Conservation (phyloP, 2,329 filamentous ascomycete genomes). For the Macrophomina pseudophaseolina region DNA sequence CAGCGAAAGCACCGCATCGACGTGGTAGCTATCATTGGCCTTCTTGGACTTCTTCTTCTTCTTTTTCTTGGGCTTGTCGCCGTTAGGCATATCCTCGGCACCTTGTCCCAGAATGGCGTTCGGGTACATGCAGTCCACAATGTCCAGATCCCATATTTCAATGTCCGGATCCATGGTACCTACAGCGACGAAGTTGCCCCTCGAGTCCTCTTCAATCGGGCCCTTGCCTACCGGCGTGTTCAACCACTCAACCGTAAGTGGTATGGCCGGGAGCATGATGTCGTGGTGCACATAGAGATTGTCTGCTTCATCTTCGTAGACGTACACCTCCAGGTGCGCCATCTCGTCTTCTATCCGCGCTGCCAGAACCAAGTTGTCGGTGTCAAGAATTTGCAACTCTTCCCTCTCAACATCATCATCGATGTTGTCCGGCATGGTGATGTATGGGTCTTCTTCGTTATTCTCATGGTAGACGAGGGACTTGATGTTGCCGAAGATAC, state of each 20-base stretch:
- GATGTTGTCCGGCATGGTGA: constrained; percentile 75
- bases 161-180: constrained; percentile 99
- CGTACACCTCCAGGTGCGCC: constrained; percentile 93
- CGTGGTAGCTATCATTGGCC: constrained; percentile 89
- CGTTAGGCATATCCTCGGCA: constrained; percentile 54
- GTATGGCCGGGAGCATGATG: constrained; percentile 97
- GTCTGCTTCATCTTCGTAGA: constrained; percentile 93
- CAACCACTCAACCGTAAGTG: constrained; percentile 93
- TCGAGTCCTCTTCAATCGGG: constrained; percentile 64
- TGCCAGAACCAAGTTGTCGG: constrained; percentile 89
- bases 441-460: constrained; percentile 95
- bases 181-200: constrained; percentile 90
- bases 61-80: constrained; percentile 74
- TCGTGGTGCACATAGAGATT: constrained; percentile 99
- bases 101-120: constrained; percentile 89
- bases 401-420: constrained; percentile 90
- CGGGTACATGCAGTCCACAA: constrained; percentile 96
- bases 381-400: constrained; percentile 89
- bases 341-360: constrained; percentile 97
- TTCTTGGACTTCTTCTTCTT: constrained; percentile 91
- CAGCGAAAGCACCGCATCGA: constrained; percentile 89
- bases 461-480: constrained; percentile 92
- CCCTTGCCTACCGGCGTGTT: constrained; percentile 84
- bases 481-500: constrained; percentile 95
- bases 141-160: constrained; percentile 96